Base-by-base conservation (phyloP, 2,329 filamentous ascomycete genomes). In the Acephala macrosclerotiorum region DNA sequence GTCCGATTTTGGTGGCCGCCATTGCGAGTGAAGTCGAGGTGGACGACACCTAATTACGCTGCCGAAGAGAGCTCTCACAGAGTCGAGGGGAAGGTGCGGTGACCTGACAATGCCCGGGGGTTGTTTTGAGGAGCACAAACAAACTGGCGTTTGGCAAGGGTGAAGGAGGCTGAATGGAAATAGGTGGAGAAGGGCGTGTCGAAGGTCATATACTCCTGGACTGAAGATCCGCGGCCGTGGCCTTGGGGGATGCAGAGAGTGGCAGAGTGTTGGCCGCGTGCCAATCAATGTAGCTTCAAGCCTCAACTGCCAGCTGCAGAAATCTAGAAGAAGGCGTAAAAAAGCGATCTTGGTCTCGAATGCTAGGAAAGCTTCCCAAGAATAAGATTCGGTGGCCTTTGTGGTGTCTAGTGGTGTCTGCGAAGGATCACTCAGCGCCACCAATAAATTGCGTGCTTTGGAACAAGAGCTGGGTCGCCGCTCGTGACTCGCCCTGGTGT, bases 1-100 rank as follows among this genome's bases (percentile, higher is more conserved):
- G 90, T 79, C 93, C 91, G 70, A 91, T 71, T 77, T 90, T 89
- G 72, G 84, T 73, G 14, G 72, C 66, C 25, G 72, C 67, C 72
- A 75, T 74, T 12, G 26, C 63, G 64, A 35, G 18, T 47, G 6
- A 35, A n/a, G 22, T 49, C 14, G 16, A 18, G 5, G 12, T 29
- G 11, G 26, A 53, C 11, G 25, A 18, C 49, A 53, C 25, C 49
- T 29, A 16, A 7, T 8, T 18, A 2, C 49, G 29, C 12, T 53
- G 20, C 16, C 26, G 60, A 45, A 55, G 45, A 29, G 40, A 49
- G 58, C 51, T 22, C 18, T 16, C 20, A 42, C 25, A 26, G 49
- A 53, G 2, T 29, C 26, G 22, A 18, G 49, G 25, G 8, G 26
- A 33, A 29, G 9, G 3, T 53, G 26, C 4, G 29, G 49, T 33